Percentiles rank a stretch among this genome's conserved stretches.
phyloP scores from a whole-genome alignment of 305 asterid genomes.

The Ajuga reptans region DNA sequence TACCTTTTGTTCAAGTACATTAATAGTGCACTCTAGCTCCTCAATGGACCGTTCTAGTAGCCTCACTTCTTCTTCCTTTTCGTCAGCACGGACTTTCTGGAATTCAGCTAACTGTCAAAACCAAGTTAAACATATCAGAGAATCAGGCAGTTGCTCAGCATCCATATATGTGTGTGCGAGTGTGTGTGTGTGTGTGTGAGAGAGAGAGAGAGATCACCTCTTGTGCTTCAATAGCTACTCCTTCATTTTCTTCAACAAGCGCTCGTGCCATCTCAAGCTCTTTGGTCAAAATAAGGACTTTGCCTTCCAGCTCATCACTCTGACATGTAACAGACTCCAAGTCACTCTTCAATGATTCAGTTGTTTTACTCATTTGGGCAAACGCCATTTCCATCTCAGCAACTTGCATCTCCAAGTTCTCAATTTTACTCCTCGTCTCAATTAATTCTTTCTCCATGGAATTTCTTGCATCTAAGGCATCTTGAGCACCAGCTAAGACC shows the following conservation, averaged over 20 bases:
- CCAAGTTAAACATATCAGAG: constrained; percentile 20
- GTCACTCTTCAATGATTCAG: constrained; percentile 49
- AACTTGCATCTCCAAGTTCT: constrained; percentile 59
- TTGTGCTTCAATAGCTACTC: constrained; percentile 58
- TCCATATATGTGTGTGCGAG: no score
- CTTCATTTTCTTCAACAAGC: constrained; percentile 68
- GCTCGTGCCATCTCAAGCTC: constrained; percentile 56
- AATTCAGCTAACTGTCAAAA: constrained; percentile 51
- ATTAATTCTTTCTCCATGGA: constrained; percentile 48
- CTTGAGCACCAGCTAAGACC: constrained; percentile 44
- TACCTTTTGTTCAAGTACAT: constrained; percentile 93
- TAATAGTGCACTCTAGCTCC: constrained; percentile 80
- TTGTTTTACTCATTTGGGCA: constrained; percentile 43
- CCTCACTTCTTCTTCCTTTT: constrained; percentile 83
- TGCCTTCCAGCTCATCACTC: constrained; percentile 47
- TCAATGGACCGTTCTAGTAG: constrained; percentile 80
- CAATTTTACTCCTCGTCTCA: constrained; percentile 40
- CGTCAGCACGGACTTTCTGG: constrained; percentile 50
- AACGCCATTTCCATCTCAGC: constrained; percentile 52
- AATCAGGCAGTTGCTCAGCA: not conserved
- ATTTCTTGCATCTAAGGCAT: constrained; percentile 40
- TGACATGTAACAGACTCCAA: constrained; percentile 45
- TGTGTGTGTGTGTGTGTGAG: no score
- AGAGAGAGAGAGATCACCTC: constrained; percentile 46
- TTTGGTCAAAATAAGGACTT: constrained; percentile 36